phyloP scores from a whole-genome alignment of 352 stramenopile species.

The Phytophthora vignae region DNA sequence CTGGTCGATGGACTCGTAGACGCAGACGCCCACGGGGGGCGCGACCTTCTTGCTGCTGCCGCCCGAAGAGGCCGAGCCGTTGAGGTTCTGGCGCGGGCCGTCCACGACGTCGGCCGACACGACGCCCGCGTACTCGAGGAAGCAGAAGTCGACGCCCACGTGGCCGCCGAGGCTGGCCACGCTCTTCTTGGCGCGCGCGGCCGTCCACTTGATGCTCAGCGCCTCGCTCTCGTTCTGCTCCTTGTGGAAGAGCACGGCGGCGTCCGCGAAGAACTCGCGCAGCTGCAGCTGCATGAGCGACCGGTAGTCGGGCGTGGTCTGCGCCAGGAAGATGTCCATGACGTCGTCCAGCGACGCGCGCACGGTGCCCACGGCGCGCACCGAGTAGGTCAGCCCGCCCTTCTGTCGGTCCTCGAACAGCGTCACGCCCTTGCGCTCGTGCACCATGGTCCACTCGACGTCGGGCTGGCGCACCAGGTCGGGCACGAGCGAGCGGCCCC shows the following conservation, averaged over 20 bases:
- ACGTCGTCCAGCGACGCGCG: conserved; percentile 73
- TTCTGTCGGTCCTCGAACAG: conserved; percentile 85
- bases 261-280: conserved; percentile 77
- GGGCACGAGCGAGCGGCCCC: conserved; percentile 74
- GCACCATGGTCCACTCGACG: conserved; percentile 79
- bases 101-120: conserved; percentile 63
- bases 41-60: not conserved
- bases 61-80: not conserved
- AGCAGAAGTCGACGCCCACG: conserved; percentile 71
- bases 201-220: conserved; percentile 85
- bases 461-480: conserved; percentile 73
- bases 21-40: conserved; percentile 56
- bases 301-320: conserved; percentile 69
- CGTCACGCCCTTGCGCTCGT: conserved; percentile 77
- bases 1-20: conserved; percentile 87
- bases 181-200: conserved; percentile 73
- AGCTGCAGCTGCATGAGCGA: conserved; percentile 79
- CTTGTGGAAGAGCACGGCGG: conserved; percentile 75
- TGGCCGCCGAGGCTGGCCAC: conserved; percentile 51
- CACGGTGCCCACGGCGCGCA: conserved; percentile 66
- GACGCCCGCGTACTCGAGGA: conserved; percentile 82
- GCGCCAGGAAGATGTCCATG: conserved; percentile 81
- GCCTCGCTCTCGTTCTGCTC: conserved; percentile 82
- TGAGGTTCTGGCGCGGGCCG: conserved; percentile 48
- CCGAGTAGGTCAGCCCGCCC: conserved; percentile 82